These are phyloP conservation scores for Diaporthe sp. DNA, from an alignment of 2,329 filamentous ascomycete species.

Conservation along the genomic window DNA sequence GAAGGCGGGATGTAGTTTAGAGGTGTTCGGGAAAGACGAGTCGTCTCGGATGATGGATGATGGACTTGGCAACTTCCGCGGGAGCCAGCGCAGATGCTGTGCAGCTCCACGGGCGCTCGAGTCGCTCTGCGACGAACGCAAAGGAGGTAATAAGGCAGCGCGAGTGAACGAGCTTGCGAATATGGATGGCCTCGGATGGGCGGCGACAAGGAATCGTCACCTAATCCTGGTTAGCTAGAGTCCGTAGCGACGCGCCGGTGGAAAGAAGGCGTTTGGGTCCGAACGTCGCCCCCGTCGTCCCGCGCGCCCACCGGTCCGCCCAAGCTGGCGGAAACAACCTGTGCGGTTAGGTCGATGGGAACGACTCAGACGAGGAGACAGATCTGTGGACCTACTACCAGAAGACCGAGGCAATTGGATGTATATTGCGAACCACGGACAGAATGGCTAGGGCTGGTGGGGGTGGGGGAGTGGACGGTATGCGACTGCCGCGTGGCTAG, in stretches of 20 bases:
- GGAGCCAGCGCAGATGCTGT: not conserved
- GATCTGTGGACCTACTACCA: not conserved
- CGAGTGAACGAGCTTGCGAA: not conserved
- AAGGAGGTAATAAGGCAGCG: not conserved
- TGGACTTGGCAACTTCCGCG: not conserved
- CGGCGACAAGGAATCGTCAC: slow-evolving; percentile 20
- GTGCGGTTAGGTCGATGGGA: not conserved
- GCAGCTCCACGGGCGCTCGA: slow-evolving; percentile 5
- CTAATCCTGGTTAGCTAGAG: slow-evolving; percentile 21
- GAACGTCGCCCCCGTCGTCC: slow-evolving; percentile 4
- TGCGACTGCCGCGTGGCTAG: slow-evolving; percentile 29
- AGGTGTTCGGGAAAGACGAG: not conserved
- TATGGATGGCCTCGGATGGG: slow-evolving; percentile 5
- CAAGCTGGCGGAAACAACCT: slow-evolving; percentile 28
- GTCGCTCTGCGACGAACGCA: not conserved
- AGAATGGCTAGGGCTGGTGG: slow-evolving; percentile 2
- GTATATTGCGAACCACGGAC: slow-evolving; percentile 3
- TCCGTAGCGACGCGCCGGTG: slow-evolving; percentile 21
- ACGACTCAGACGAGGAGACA: slow-evolving; percentile 14
- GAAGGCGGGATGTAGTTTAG: not conserved
- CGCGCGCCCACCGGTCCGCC: slow-evolving; percentile 17
- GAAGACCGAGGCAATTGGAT: not conserved
- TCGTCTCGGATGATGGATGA: not conserved
- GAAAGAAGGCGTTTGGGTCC: slow-evolving; percentile 17
- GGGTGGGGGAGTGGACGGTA: not conserved